Percentiles rank a stretch among this genome's conserved stretches.
Evolutionary conservation across 2,329 filamentous ascomycete species (phyloP).

Genomic region (Cladosporium sp.): DNA sequence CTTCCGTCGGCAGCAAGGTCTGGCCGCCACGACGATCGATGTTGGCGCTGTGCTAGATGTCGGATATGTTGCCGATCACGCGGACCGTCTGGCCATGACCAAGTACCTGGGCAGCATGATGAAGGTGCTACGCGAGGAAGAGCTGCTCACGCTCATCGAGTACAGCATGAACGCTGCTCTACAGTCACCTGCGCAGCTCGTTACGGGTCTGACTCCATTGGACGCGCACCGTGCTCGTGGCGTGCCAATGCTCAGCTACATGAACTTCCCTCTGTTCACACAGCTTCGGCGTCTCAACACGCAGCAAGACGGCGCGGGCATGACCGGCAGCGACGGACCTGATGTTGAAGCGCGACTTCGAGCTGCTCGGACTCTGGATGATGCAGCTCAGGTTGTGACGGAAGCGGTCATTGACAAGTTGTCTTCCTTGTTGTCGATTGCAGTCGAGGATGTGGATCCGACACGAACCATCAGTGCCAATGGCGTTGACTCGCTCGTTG

Average conservation of each 20-base stretch:
- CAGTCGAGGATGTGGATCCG: slow-evolving; percentile 17
- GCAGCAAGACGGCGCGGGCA: background rate
- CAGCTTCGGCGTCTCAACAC: background rate
- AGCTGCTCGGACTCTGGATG: background rate
- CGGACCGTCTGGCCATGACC: background rate
- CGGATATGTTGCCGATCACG: background rate
- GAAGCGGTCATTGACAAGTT: background rate
- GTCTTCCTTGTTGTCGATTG: background rate
- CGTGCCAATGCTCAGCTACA: background rate
- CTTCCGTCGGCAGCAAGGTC: slow-evolving; percentile 30
- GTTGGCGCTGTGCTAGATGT: slow-evolving; percentile 25
- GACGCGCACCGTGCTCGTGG: background rate
- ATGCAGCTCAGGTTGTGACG: background rate
- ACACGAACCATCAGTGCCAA: slow-evolving; percentile 9
- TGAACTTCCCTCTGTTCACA: background rate
- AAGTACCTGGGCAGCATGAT: background rate
- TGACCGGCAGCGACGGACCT: background rate
- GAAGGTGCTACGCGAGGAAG: background rate
- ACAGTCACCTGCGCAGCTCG: background rate
- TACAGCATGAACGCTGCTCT: background rate
- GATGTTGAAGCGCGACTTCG: background rate
- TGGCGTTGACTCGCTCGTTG: slow-evolving; percentile 39
- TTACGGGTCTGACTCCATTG: background rate
- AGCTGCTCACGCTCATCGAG: slow-evolving; percentile 1
- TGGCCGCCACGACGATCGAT: slow-evolving; percentile 31